Conservation (phyloP, 2,329 filamentous ascomycete species). For the Fusarium graminum region DNA sequence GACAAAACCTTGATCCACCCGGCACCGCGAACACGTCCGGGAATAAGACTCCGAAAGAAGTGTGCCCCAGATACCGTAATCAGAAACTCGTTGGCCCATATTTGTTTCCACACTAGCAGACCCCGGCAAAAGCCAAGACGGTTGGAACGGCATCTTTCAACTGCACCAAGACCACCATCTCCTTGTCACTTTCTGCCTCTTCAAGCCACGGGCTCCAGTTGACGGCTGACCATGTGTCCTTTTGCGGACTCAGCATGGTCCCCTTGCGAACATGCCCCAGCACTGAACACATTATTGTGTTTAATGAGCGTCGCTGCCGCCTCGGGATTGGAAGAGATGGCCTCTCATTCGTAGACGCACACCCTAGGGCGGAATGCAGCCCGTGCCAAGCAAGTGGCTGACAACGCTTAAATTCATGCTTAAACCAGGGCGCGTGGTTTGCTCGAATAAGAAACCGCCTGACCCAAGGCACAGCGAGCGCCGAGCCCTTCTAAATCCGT, state of each 20-base stretch:
- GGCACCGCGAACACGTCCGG: constrained; percentile 48
- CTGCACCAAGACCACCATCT: constrained; percentile 49
- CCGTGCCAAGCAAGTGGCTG: constrained; percentile 60
- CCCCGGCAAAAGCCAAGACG: constrained; percentile 54
- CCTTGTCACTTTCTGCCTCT: constrained; percentile 8
- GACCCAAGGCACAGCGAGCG: constrained; percentile 37
- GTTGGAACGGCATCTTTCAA: constrained; percentile 56
- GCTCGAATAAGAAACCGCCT: constrained; percentile 42
- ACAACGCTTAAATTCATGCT: constrained; percentile 66
- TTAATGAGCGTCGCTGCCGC: constrained; percentile 22
- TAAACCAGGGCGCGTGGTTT: constrained; percentile 55
- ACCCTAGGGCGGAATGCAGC: constrained; percentile 42
- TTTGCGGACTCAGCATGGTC: constrained; percentile 27
- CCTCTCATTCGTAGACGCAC: constrained; percentile 28
- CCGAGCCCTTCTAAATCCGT: constrained; percentile 33
- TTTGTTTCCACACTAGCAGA: constrained; percentile 27
- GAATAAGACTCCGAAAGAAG: constrained; percentile 46
- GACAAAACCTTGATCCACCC: constrained; percentile 42
- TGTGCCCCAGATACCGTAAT: constrained; percentile 43
- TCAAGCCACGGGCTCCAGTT: constrained; percentile 46
- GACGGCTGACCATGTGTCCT: constrained; percentile 44
- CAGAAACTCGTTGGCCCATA: constrained; percentile 30
- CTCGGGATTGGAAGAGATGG: constrained; percentile 30
- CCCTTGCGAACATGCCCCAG: neutral
- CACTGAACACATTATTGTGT: constrained; percentile 19